These are phyloP conservation scores for Vaccinium darrowii DNA, from an alignment of 148 eudicot genomes.

Conservation along the genomic window DNA sequence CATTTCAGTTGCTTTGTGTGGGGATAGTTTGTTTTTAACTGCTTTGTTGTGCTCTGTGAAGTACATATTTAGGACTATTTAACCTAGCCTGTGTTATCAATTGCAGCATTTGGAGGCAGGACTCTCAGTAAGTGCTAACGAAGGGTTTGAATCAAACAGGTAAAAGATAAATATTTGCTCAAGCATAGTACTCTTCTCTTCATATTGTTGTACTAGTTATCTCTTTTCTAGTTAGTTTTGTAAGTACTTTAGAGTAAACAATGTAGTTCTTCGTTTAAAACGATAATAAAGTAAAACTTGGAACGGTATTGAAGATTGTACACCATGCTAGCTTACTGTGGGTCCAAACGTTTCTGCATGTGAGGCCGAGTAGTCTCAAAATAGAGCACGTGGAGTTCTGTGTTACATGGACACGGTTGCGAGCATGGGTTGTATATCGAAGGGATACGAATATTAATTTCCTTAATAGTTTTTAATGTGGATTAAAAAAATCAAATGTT, in stretches of 20 bases:
- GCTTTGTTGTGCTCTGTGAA: background rate
- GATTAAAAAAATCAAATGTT: background rate
- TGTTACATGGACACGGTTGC: background rate
- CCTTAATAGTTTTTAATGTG: background rate
- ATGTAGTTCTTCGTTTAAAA: background rate
- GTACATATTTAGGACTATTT: background rate
- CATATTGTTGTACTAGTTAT: background rate
- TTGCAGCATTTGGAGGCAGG: constrained; percentile 92
- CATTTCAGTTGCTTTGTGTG: background rate
- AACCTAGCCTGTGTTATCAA: constrained; percentile 12
- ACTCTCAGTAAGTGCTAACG: constrained; percentile 60
- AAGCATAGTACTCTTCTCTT: background rate
- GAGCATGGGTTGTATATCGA: background rate
- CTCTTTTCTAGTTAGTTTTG: background rate
- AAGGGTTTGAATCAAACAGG: constrained; percentile 81
- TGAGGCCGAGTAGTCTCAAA: background rate
- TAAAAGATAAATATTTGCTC: constrained; percentile 21
- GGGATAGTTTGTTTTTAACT: background rate
- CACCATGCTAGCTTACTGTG: background rate
- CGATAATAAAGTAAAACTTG: background rate
- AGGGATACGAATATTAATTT: background rate
- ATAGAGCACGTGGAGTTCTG: background rate
- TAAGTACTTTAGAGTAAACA: background rate
- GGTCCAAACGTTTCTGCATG: background rate
- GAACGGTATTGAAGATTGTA: background rate